Percentiles rank a stretch among this genome's conserved stretches.
Conservation (phyloP, 345 rosid species). For the Passiflora organensis region DNA sequence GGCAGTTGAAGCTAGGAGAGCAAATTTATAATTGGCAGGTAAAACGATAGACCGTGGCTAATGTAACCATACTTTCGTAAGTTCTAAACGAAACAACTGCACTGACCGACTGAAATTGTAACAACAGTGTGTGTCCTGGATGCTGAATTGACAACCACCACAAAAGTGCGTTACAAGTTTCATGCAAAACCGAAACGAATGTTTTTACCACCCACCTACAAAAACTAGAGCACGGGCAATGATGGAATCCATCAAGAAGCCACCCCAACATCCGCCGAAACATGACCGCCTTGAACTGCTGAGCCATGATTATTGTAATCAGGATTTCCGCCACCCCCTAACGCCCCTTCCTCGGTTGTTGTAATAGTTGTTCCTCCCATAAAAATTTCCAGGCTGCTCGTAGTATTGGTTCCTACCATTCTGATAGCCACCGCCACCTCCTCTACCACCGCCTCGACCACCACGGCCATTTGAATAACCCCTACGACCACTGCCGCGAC, state of each 20-base stretch:
- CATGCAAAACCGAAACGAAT: conserved; percentile 5
- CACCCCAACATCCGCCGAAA: conserved; percentile 45
- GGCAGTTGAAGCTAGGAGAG: neutral
- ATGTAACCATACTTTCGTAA: neutral
- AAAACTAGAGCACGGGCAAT: neutral
- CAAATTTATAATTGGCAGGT: neutral
- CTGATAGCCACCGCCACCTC: conserved; percentile 50
- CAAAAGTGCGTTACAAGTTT: conserved; percentile 5
- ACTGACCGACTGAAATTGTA: neutral
- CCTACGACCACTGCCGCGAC: conserved; percentile 61
- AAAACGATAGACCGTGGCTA: neutral
- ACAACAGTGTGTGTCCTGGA: conserved; percentile 4
- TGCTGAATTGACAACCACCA: conserved; percentile 8
- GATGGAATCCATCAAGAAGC: conserved; percentile 29
- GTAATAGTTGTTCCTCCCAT: conserved; percentile 53
- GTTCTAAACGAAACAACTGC: neutral
- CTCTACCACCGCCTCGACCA: conserved; percentile 61
- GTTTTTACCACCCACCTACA: conserved; percentile 7
- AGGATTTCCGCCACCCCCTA: conserved; percentile 48
- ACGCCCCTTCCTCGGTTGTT: conserved; percentile 60
- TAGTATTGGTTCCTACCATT: conserved; percentile 60
- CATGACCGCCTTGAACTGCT: conserved; percentile 43
- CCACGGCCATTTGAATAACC: conserved; percentile 72
- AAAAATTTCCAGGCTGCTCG: conserved; percentile 62
- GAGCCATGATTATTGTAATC: conserved; percentile 37